Evolutionary conservation across 2,329 filamentous ascomycete genomes (phyloP).

Genomic region (Diplodia seriata): DNA sequence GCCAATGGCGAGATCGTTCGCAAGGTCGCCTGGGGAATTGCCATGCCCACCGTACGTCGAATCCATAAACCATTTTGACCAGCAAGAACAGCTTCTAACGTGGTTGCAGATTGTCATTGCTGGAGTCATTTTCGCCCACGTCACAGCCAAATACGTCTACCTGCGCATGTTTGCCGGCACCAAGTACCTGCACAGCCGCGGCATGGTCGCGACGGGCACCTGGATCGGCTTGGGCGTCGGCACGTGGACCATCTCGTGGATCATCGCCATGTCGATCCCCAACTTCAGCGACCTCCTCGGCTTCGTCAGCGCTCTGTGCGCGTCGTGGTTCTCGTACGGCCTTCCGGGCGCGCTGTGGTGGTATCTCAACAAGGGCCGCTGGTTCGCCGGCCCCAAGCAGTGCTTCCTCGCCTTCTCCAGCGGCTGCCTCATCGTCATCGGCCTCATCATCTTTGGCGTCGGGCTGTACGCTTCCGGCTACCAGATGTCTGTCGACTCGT

Average conservation of each 20-base stretch:
- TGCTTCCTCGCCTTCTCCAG: constrained; percentile 43
- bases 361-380: constrained; percentile 52
- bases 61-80: too few species aligned
- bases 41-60: constrained; percentile 62
- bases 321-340: constrained; percentile 69
- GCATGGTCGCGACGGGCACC: constrained; percentile 47
- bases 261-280: constrained; percentile 74
- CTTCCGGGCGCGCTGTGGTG: constrained; percentile 51
- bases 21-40: constrained; percentile 76
- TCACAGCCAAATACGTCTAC: constrained; percentile 71
- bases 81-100: not conserved
- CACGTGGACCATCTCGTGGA: constrained; percentile 71
- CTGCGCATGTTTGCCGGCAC: constrained; percentile 64
- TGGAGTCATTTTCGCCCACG: constrained; percentile 74
- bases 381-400: constrained; percentile 46
- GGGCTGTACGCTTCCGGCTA: constrained; percentile 51
- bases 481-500: constrained; percentile 16
- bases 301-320: constrained; percentile 67
- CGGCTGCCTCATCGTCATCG: constrained; percentile 41
- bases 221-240: constrained; percentile 44
- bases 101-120: constrained; percentile 66
- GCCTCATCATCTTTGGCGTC: constrained; percentile 44
- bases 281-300: constrained; percentile 74
- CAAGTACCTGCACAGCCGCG: constrained; percentile 50
- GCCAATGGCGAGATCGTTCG: constrained; percentile 65